Conservation (phyloP, 2,329 filamentous ascomycete genomes). For the Ploettnerulaceae sp. region DNA sequence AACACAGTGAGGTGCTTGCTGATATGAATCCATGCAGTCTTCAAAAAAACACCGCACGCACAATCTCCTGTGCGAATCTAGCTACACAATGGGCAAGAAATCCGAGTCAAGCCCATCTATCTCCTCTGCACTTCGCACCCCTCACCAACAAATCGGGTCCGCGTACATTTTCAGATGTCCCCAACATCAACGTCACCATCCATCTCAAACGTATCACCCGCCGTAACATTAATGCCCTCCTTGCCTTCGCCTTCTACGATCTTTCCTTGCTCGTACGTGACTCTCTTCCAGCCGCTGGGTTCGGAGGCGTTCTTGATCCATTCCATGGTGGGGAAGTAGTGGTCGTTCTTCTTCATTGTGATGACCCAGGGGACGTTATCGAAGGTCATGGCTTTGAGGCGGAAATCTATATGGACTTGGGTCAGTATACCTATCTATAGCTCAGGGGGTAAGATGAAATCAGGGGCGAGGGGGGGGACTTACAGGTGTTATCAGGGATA, state of each 20-base stretch:
- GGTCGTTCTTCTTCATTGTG: constrained; percentile 99
- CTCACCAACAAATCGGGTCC: no score
- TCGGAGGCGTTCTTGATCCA: constrained; percentile 60
- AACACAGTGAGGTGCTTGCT: no score
- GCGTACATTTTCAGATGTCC: constrained; percentile 2
- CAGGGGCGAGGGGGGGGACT: constrained; percentile 31
- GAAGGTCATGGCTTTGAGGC: constrained; percentile 94
- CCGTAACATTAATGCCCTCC: constrained; percentile 32
- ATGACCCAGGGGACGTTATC: constrained; percentile 99
- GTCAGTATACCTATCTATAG: neutral
- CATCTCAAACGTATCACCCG: constrained; percentile 29
- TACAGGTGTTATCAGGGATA: constrained; percentile 92
- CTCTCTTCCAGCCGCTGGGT: constrained; percentile 56
- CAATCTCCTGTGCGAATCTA: no score
- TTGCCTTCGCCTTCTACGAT: constrained; percentile 48
- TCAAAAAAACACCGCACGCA: no score
- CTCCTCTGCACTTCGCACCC: no score
- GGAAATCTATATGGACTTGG: constrained; percentile 62
- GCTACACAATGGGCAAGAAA: no score
- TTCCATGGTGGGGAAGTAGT: constrained; percentile 76
- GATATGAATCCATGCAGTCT: no score
- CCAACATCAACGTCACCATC: constrained; percentile 17
- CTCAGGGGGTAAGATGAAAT: neutral
- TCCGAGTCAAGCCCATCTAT: no score
- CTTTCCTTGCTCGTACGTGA: constrained; percentile 55